A percentile compares a stretch with the other conserved stretches of the same genome.
Evolutionary conservation across 2,329 filamentous ascomycete genomes (phyloP).

Genomic region (Talaromyces pinophilus): DNA sequence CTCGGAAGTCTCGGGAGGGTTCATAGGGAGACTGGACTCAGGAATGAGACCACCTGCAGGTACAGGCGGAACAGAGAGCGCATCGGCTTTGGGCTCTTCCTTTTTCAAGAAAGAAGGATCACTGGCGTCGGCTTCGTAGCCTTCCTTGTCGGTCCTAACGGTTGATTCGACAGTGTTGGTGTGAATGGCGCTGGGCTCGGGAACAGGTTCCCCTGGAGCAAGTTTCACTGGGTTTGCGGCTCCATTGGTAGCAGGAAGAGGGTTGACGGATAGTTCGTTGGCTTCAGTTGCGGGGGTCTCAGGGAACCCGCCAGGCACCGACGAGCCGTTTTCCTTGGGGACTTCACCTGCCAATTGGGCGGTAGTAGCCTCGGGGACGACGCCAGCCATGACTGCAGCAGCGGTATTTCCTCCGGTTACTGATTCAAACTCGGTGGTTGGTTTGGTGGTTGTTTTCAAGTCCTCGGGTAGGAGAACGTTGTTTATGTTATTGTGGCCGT

Average conservation of each 20-base stretch:
- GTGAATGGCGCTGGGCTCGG: conserved; percentile 64
- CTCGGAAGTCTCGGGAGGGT: conserved; percentile 33
- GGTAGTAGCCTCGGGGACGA: conserved; percentile 70
- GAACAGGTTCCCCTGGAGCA: conserved; percentile 77
- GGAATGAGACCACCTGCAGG: conserved; percentile 67
- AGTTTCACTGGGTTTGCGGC: conserved; percentile 77
- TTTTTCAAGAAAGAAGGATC: conserved; percentile 48
- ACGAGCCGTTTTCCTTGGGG: conserved; percentile 40
- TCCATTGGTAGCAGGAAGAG: conserved; percentile 60
- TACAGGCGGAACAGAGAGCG: conserved; percentile 56
- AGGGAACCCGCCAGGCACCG: conserved; percentile 69
- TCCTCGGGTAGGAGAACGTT: conserved; percentile 81
- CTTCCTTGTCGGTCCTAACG: conserved; percentile 71
- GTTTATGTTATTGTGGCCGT: conserved; percentile 83
- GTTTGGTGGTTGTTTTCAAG: conserved; percentile 50
- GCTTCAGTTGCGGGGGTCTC: conserved; percentile 64
- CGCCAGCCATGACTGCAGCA: conserved; percentile 56
- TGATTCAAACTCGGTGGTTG: conserved; percentile 23
- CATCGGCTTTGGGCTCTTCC: conserved; percentile 43
- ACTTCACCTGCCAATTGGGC: conserved; percentile 52
- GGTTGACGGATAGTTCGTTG: conserved; percentile 53
- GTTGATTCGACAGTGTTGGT: conserved; percentile 69
- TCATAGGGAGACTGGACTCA: conserved; percentile 77
- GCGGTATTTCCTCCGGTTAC: conserved; percentile 22
- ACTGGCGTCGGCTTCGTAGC: conserved; percentile 75